Conservation (phyloP, 2,329 filamentous ascomycete species). For the Aureobasidium sp. region DNA sequence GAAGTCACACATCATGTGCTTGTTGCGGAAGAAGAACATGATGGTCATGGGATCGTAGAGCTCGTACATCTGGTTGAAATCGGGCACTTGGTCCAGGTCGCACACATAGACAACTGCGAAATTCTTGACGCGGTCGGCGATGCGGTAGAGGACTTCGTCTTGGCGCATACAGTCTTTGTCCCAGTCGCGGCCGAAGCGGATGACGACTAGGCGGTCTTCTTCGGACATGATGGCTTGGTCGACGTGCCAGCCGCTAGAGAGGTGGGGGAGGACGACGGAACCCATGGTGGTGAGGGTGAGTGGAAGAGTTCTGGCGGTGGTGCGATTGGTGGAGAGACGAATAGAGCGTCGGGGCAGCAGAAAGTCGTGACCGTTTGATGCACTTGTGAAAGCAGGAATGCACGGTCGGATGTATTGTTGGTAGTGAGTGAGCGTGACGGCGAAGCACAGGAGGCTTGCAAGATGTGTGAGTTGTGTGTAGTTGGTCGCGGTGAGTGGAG, state of each 20-base stretch:
- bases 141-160: conserved; percentile 90
- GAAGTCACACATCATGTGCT: conserved; percentile 98
- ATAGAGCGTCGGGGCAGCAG: not conserved
- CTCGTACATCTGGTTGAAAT: conserved; percentile 94
- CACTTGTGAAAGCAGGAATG: not conserved
- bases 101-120: conserved; percentile 89
- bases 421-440: not conserved
- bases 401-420: not conserved
- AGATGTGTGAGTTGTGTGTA: not conserved
- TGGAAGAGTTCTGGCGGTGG: not conserved
- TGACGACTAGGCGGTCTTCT: conserved; percentile 86
- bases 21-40: conserved; percentile 98
- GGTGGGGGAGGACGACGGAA: conserved; percentile 84
- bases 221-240: conserved; percentile 90
- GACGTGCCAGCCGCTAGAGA: conserved; percentile 92
- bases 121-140: conserved; percentile 89
- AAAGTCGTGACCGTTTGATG: not conserved
- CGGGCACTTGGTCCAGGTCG: conserved; percentile 81
- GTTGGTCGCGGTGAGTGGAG: not conserved
- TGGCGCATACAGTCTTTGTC: conserved; percentile 74
- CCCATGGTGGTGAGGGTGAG: conserved; percentile 44
- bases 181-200: conserved; percentile 83
- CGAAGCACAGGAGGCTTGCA: not conserved
- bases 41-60: conserved; percentile 77
- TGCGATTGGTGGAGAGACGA: not conserved